Evolutionary conservation across 371 early-diverging fungal genomes (phyloP).

Genomic region (Nematocida homosporus): DNA sequence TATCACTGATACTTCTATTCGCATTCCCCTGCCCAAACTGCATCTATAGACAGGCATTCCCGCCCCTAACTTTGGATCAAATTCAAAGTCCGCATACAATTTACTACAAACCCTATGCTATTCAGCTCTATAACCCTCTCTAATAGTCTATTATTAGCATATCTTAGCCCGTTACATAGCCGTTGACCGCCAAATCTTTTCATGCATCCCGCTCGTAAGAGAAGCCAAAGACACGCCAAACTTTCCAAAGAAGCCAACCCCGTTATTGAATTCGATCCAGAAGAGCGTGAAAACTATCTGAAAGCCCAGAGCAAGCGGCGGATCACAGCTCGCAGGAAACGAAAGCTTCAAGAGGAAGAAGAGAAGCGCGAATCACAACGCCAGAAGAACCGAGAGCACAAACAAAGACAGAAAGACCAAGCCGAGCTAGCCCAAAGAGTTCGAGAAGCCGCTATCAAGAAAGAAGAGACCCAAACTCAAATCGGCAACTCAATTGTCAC

Average conservation of each 20-base stretch:
- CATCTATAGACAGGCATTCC: too few relatives aligned
- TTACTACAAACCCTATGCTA: too few relatives aligned
- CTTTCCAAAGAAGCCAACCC: constrained; percentile 27
- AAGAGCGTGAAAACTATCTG: constrained; percentile 39
- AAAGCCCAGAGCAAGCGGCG: constrained; percentile 27
- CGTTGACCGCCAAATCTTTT: too few relatives aligned
- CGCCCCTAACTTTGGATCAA: too few relatives aligned
- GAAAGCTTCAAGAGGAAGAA: constrained; percentile 15
- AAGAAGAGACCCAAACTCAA: background rate
- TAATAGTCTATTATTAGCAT: too few relatives aligned
- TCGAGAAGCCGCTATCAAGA: background rate
- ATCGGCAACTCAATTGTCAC: constrained; percentile 50
- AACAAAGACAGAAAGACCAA: constrained; percentile 16
- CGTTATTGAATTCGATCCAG: constrained; percentile 6
- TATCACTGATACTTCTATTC: too few relatives aligned
- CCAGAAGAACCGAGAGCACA: constrained; percentile 28
- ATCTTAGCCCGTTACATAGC: too few relatives aligned
- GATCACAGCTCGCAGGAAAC: constrained; percentile 18
- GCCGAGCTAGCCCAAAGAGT: constrained; percentile 48
- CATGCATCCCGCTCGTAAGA: too few relatives aligned
- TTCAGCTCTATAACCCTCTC: too few relatives aligned
- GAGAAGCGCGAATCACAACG: constrained; percentile 39
- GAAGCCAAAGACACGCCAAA: constrained; percentile 19
- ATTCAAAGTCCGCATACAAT: too few relatives aligned
- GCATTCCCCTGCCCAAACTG: too few relatives aligned